Conservation (phyloP, 306 rosid genomes). For the Vigna radiata region DNA sequence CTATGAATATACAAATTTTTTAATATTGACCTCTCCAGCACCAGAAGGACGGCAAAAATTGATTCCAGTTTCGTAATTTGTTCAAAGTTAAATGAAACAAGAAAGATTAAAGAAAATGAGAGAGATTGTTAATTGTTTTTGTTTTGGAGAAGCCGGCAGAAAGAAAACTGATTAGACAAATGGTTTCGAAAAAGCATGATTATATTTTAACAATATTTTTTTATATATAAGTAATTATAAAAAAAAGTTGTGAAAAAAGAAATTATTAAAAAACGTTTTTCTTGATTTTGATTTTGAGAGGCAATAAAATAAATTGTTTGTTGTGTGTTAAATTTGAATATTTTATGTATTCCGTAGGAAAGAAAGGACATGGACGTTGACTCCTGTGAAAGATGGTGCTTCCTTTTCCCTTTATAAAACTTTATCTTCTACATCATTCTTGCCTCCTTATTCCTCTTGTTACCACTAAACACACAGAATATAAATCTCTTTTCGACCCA, state of each 20-base stretch:
- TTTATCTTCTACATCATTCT: background rate
- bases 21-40: too few relatives aligned
- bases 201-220: too few relatives aligned
- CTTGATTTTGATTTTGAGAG: background rate
- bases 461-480: slow-evolving; percentile 20
- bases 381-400: background rate
- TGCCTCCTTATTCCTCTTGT: slow-evolving; percentile 16
- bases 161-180: background rate
- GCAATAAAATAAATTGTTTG: background rate
- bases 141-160: too few relatives aligned
- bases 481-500: background rate
- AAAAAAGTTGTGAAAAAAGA: too few relatives aligned
- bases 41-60: too few relatives aligned
- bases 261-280: too few relatives aligned
- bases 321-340: background rate
- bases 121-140: too few relatives aligned
- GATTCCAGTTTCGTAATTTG: too few relatives aligned
- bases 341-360: background rate
- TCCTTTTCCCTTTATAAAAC: background rate
- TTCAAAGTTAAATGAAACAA: too few relatives aligned
- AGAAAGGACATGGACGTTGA: slow-evolving; percentile 24
- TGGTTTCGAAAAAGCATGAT: background rate
- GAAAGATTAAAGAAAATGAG: too few relatives aligned
- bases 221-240: too few relatives aligned
- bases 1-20: too few relatives aligned